Conservation (phyloP, 1,284 basidiomycete species). For the Coniferiporia sulphurascens region DNA sequence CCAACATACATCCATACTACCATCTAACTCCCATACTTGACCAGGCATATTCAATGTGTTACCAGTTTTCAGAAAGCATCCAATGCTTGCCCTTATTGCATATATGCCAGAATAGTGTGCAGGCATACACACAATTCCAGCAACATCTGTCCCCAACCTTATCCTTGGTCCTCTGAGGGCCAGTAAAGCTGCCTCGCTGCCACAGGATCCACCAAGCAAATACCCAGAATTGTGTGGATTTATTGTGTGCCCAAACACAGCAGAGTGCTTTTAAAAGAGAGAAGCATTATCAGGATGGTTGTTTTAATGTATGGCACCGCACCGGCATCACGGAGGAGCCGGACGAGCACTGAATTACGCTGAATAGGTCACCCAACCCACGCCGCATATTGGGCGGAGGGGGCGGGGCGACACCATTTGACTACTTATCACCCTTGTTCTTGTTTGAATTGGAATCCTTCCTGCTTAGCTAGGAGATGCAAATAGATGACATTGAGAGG, state of each 20-base stretch:
- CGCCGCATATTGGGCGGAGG: slow-evolving; percentile 48
- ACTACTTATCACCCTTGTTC: slow-evolving; percentile 46
- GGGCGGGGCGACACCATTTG: slow-evolving; percentile 36
- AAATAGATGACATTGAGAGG: slow-evolving; percentile 21
- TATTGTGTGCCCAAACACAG: slow-evolving; percentile 60
- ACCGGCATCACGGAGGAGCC: slow-evolving; percentile 63
- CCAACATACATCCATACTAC: no score
- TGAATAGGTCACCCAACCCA: slow-evolving; percentile 48
- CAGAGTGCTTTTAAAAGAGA: slow-evolving; percentile 70
- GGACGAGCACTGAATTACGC: slow-evolving; percentile 58
- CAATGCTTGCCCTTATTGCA: slow-evolving; percentile 51
- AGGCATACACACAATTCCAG: slow-evolving; percentile 69
- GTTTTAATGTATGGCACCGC: slow-evolving; percentile 79
- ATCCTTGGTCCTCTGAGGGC: slow-evolving; percentile 65
- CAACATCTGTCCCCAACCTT: slow-evolving; percentile 73
- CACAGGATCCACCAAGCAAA: slow-evolving; percentile 66
- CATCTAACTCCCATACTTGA: slow-evolving; percentile 31
- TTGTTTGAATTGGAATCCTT: slow-evolving; percentile 68
- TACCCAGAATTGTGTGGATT: slow-evolving; percentile 60
- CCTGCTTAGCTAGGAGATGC: slow-evolving; percentile 49
- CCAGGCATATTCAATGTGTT: slow-evolving; percentile 46
- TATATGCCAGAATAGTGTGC: slow-evolving; percentile 71
- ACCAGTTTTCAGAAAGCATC: slow-evolving; percentile 49
- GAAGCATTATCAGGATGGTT: slow-evolving; percentile 64
- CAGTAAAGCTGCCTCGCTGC: slow-evolving; percentile 67